Evolutionary conservation across 2,329 filamentous ascomycete genomes (phyloP).

Genomic region (Ophiostoma quercus): DNA sequence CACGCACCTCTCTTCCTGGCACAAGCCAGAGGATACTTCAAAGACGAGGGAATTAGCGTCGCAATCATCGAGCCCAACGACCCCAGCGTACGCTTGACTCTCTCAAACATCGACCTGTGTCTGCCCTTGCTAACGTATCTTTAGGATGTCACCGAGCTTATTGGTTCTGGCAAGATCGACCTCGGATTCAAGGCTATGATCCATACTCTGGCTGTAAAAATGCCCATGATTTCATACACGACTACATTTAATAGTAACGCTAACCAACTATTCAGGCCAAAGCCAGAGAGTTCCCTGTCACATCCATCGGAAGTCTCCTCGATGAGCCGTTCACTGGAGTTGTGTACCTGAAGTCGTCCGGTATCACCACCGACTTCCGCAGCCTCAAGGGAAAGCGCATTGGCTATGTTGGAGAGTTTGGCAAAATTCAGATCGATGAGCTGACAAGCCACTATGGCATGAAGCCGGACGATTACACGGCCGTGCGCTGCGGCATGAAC

Average conservation of each 20-base stretch:
- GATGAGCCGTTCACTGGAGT: conserved; percentile 61
- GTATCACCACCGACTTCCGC: conserved; percentile 69
- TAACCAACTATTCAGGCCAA: conserved; percentile 48
- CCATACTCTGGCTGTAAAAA: conserved; percentile 55
- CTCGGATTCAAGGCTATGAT: conserved; percentile 83
- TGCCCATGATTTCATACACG: too few relatives aligned
- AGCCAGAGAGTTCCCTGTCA: conserved; percentile 66
- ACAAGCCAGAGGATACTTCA: conserved; percentile 69
- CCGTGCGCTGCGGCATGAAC: conserved; percentile 76
- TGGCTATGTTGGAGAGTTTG: conserved; percentile 69
- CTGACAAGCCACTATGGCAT: conserved; percentile 58
- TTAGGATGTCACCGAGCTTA: conserved; percentile 74
- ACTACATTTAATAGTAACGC: background rate
- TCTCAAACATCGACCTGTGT: too few relatives aligned
- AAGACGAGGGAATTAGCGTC: conserved; percentile 71
- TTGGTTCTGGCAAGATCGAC: conserved; percentile 62
- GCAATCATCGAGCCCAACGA: conserved; percentile 74
- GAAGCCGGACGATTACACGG: conserved; percentile 61
- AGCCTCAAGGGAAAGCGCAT: conserved; percentile 53
- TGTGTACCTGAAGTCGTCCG: conserved; percentile 63
- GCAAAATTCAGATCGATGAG: conserved; percentile 80
- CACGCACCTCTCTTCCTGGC: conserved; percentile 73
- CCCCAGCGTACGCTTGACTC: conserved; percentile 52
- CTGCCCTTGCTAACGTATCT: background rate
- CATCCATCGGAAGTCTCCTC: conserved; percentile 67